These are phyloP conservation scores for Hyaloscypha finlandica DNA, from an alignment of 495 filamentous ascomycete genomes.

Conservation along the genomic window DNA sequence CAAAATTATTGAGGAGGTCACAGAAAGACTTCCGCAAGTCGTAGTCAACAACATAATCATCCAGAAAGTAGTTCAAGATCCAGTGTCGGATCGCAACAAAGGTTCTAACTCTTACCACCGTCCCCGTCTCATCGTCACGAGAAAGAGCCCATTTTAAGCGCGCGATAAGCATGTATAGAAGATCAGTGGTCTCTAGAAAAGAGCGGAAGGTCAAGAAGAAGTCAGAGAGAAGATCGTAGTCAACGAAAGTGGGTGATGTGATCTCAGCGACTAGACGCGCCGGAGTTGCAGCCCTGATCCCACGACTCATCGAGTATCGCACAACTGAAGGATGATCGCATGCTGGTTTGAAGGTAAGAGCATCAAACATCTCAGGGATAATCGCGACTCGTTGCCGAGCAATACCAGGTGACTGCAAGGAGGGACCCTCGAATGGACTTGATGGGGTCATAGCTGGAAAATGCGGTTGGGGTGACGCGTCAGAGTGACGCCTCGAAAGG, in stretches of 20 bases:
- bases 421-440: constrained; percentile 14
- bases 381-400: constrained; percentile 34
- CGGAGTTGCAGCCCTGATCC: constrained; percentile 87
- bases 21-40: constrained; percentile 80
- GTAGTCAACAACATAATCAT: constrained; percentile 90
- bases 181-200: constrained; percentile 73
- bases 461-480: constrained; percentile 39
- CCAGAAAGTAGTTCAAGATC: constrained; percentile 97
- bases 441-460: constrained; percentile 25
- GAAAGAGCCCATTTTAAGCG: constrained; percentile 86
- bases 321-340: constrained; percentile 83
- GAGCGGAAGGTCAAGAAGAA: constrained; percentile 96
- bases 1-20: constrained; percentile 75
- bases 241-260: constrained; percentile 91
- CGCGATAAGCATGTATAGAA: constrained; percentile 80
- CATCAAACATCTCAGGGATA: constrained; percentile 73
- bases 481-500: constrained; percentile 42
- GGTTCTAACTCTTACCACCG: constrained; percentile 88
- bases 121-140: constrained; percentile 78
- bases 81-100: constrained; percentile 97
- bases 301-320: constrained; percentile 72
- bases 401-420: constrained; percentile 14
- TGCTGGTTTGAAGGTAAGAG: constrained; percentile 65
- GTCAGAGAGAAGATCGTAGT: constrained; percentile 96
- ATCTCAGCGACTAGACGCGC: constrained; percentile 96